These are phyloP conservation scores for Boletus rubropictus DNA, from an alignment of 768 basidiomycete genomes.

Conservation along the genomic window DNA sequence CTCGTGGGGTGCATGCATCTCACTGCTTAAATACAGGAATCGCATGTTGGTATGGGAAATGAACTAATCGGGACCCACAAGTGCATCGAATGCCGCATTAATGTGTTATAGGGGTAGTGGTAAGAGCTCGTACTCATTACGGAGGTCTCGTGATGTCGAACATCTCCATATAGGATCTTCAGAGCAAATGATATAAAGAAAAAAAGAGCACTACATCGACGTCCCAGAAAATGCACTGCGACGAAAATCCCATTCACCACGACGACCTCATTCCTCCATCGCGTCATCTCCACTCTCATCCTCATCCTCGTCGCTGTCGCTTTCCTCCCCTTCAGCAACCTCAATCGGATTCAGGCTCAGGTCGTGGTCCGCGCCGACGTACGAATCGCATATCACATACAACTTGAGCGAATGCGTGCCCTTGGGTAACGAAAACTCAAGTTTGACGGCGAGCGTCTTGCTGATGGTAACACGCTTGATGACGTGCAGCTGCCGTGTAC, in stretches of 20 bases:
- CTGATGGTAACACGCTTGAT: constrained; percentile 81
- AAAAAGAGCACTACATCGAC: no score
- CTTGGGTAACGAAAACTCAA: constrained; percentile 85
- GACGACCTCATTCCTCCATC: constrained; percentile 41
- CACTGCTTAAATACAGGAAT: neutral
- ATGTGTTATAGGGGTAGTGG: no score
- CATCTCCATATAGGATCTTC: no score
- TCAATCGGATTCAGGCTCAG: constrained; percentile 77
- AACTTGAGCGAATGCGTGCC: constrained; percentile 79
- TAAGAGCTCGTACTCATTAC: no score
- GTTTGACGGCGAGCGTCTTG: constrained; percentile 68
- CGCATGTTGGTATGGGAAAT: neutral
- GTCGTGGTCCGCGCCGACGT: constrained; percentile 89
- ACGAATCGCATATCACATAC: constrained; percentile 90
- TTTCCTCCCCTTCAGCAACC: constrained; percentile 88
- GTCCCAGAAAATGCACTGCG: neutral
- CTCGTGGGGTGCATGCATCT: neutral
- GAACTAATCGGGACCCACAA: neutral
- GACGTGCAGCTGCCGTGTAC: constrained; percentile 73
- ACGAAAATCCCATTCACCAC: neutral
- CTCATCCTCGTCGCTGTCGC: constrained; percentile 62
- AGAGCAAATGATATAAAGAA: no score
- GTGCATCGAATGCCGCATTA: neutral
- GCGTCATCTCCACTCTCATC: constrained; percentile 57
- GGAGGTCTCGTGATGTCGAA: no score